Percentiles rank a stretch among this genome's conserved stretches.
Evolutionary conservation across 441 rosid species (phyloP).

Genomic region (Capsella rubella): DNA sequence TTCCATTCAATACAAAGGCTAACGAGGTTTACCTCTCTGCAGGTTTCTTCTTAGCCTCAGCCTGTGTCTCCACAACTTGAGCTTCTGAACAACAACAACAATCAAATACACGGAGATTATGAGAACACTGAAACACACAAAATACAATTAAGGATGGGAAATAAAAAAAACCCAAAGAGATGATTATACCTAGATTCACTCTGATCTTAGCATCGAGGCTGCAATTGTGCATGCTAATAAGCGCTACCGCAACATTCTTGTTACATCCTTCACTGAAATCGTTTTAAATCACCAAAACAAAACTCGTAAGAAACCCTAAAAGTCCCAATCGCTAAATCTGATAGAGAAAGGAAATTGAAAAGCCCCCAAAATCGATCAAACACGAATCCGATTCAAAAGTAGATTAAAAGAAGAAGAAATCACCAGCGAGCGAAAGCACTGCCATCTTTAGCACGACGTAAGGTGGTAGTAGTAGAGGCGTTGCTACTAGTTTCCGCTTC

Average conservation of each 20-base stretch:
- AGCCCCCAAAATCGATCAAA: neutral
- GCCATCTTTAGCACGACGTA: slow-evolving; percentile 76
- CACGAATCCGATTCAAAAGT: neutral
- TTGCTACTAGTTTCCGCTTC: slow-evolving; percentile 54
- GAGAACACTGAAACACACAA: neutral
- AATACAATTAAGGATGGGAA: neutral
- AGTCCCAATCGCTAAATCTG: neutral
- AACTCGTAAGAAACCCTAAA: neutral
- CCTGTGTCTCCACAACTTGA: slow-evolving; percentile 67
- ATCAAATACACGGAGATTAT: neutral
- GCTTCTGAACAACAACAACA: slow-evolving; percentile 55
- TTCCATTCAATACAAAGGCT: neutral
- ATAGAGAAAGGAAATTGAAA: neutral
- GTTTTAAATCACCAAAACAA: neutral
- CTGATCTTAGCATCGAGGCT: slow-evolving; percentile 90
- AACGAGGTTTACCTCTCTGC: slow-evolving; percentile 57
- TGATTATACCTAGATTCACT: slow-evolving; percentile 72
- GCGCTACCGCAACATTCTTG: slow-evolving; percentile 78
- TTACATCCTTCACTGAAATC: slow-evolving; percentile 77
- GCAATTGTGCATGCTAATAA: slow-evolving; percentile 75
- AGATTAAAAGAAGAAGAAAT: neutral
- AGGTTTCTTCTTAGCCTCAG: slow-evolving; percentile 74
- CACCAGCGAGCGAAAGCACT: slow-evolving; percentile 90
- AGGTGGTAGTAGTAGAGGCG: slow-evolving; percentile 45
- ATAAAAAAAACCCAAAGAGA: neutral